phyloP scores from a whole-genome alignment of 257 asterid genomes.

The Scutellaria minor region DNA sequence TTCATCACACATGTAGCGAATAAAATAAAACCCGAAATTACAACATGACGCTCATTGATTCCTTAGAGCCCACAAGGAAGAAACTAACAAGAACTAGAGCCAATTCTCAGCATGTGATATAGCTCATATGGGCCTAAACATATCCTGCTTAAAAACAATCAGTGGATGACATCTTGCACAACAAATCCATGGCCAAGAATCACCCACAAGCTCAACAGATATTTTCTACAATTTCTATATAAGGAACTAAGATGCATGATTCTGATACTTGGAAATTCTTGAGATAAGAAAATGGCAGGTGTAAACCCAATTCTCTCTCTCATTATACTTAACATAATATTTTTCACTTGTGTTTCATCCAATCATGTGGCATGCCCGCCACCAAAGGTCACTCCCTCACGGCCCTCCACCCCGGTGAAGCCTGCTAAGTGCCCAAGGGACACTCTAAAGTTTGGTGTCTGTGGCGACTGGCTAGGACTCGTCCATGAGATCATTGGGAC shows the following conservation, averaged over 20 bases:
- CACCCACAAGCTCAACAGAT: constrained; percentile 21
- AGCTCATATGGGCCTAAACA: constrained; percentile 23
- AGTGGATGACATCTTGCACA: constrained; percentile 35
- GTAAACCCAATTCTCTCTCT: constrained; percentile 38
- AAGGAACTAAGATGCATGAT: background rate
- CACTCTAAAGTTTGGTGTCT: constrained; percentile 80
- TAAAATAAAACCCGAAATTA: background rate
- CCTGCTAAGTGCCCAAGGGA: constrained; percentile 71
- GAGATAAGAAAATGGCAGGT: constrained; percentile 47
- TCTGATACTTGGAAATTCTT: background rate
- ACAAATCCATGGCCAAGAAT: constrained; percentile 40
- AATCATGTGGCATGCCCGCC: constrained; percentile 58
- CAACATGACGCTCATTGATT: background rate
- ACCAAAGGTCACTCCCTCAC: constrained; percentile 23
- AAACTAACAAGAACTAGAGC: constrained; percentile 27
- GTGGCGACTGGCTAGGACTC: constrained; percentile 85
- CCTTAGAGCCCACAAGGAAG: constrained; percentile 14
- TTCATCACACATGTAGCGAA: background rate
- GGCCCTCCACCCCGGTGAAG: constrained; percentile 42
- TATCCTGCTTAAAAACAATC: constrained; percentile 14
- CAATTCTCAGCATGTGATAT: constrained; percentile 31
- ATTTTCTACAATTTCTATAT: constrained; percentile 18
- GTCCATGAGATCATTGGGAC: constrained; percentile 79
- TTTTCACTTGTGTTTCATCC: constrained; percentile 58
- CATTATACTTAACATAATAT: constrained; percentile 46